Percentiles rank a stretch among this genome's conserved stretches.
phyloP scores from a whole-genome alignment of 495 filamentous ascomycete species.

The Neurospora sp. region DNA sequence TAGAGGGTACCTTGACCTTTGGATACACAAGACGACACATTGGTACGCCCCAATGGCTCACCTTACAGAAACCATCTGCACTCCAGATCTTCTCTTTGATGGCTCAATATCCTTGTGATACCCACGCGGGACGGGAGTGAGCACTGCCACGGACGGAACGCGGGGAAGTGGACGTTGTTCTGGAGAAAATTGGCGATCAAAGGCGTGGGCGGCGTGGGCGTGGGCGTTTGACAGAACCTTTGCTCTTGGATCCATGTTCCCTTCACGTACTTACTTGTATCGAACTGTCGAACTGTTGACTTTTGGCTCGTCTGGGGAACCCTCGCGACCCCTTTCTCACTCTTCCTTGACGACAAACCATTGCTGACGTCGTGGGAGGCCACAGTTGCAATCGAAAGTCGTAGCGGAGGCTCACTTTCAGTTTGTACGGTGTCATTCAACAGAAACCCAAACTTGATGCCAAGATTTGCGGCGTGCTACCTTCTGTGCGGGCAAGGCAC shows the following conservation, averaged over 20 bases:
- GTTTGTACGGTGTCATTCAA: not conserved
- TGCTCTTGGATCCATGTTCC: not conserved
- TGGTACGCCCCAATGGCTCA: not conserved
- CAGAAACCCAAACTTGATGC: not conserved
- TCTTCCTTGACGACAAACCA: not conserved
- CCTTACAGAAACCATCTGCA: not conserved
- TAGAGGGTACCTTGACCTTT: not conserved
- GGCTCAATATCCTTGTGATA: not conserved
- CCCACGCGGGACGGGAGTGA: not conserved
- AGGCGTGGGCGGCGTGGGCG: not conserved
- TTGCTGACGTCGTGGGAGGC: not conserved
- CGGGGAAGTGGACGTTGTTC: not conserved
- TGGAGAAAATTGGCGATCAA: not conserved
- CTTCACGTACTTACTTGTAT: not conserved
- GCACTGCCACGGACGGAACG: not conserved
- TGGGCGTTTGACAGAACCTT: not conserved
- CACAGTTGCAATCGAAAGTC: not conserved
- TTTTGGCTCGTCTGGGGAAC: not conserved
- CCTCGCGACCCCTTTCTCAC: not conserved
- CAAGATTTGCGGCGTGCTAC: not conserved
- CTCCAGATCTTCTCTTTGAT: not conserved
- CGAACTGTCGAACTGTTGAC: not conserved
- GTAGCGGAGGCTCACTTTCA: not conserved
- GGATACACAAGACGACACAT: not conserved
- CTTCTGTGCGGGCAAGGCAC: not conserved